A percentile compares a stretch with the other conserved stretches of the same genome.
These are phyloP conservation scores for Phalaenopsis aphrodite DNA, from an alignment of 106 monocot species.

Conservation along the genomic window DNA sequence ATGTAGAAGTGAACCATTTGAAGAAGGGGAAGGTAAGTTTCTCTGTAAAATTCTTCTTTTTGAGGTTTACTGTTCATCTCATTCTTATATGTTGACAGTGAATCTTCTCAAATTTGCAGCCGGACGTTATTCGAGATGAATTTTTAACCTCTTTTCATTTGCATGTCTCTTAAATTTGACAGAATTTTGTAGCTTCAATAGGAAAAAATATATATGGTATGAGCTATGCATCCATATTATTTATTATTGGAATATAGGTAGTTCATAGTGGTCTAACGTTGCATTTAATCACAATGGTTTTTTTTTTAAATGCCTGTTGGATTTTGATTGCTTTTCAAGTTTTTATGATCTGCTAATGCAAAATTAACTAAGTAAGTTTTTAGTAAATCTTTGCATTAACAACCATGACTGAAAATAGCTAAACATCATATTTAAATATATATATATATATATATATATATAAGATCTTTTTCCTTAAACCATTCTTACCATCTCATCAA, in stretches of 20 bases:
- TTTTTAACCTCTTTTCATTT: constrained; percentile 5
- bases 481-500: not conserved
- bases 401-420: not conserved
- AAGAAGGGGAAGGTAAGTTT: constrained; percentile 44
- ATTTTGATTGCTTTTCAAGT: not conserved
- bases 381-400: not conserved
- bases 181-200: not conserved
- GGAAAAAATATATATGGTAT: not conserved
- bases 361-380: not conserved
- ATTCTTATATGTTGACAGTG: constrained; percentile 12
- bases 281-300: not conserved
- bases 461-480: not conserved
- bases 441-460: not conserved
- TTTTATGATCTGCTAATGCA: not conserved
- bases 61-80: not conserved
- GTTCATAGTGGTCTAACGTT: not conserved
- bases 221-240: not conserved
- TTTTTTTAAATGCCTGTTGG: not conserved
- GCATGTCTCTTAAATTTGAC: not conserved
- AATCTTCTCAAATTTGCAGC: constrained; percentile 10
- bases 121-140: constrained; percentile 19
- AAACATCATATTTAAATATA: not conserved
- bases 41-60: constrained; percentile 4
- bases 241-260: not conserved
- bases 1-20: constrained; percentile 16